Conservation (phyloP, 495 filamentous ascomycete genomes). For the Amniculicola lignicola region DNA sequence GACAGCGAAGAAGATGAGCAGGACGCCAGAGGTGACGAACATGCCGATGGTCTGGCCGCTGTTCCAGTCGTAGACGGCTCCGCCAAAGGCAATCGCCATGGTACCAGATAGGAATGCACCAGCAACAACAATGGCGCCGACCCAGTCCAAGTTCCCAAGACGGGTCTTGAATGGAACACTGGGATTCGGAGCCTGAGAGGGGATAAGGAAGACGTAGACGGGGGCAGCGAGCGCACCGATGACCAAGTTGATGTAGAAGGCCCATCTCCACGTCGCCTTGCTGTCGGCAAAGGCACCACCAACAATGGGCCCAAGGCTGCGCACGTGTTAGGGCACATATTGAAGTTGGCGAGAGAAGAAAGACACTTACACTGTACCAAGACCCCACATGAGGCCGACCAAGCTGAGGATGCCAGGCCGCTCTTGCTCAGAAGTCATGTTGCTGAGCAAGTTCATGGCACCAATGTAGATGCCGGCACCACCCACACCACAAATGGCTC, state of each 20-base stretch:
- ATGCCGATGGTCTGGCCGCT: constrained; percentile 52
- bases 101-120: neutral
- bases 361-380: constrained; percentile 13
- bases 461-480: constrained; percentile 25
- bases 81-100: constrained; percentile 47
- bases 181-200: neutral
- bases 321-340: neutral
- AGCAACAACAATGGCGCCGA: neutral
- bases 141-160: constrained; percentile 4
- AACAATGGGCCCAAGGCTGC: constrained; percentile 23
- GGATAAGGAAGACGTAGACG: constrained; percentile 11
- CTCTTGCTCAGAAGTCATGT: constrained; percentile 11
- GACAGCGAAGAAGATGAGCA: constrained; percentile 49
- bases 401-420: constrained; percentile 13
- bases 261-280: constrained; percentile 31
- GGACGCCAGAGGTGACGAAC: constrained; percentile 51
- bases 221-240: constrained; percentile 14
- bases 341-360: too few relatives aligned
- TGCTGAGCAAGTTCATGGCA: constrained; percentile 8
- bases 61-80: constrained; percentile 53
- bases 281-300: constrained; percentile 30
- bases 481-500: constrained; percentile 38
- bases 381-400: constrained; percentile 12
- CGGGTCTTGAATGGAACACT: neutral
- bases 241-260: constrained; percentile 31